These are phyloP conservation scores for Phytophthora aleatoria DNA, from an alignment of 352 stramenopile genomes.

Conservation along the genomic window DNA sequence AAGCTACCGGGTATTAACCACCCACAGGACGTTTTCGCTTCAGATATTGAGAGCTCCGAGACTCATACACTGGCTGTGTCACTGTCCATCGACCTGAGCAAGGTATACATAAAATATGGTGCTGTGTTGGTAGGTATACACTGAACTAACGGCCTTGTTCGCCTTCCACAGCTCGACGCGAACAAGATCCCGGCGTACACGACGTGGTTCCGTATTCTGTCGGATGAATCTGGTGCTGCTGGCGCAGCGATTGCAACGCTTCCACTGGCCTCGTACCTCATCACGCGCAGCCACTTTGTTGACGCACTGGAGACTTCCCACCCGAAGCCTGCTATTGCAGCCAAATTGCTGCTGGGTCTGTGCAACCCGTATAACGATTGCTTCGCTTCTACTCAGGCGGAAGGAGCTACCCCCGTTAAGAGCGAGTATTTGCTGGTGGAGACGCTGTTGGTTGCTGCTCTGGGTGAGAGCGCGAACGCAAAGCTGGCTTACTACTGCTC, in stretches of 20 bases:
- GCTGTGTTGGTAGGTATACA: background rate
- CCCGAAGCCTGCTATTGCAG: constrained; percentile 70
- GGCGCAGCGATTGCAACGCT: constrained; percentile 69
- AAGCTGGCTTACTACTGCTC: constrained; percentile 73
- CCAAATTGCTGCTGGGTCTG: constrained; percentile 71
- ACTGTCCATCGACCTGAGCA: constrained; percentile 54
- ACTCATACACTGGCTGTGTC: constrained; percentile 45
- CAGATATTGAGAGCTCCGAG: constrained; percentile 39
- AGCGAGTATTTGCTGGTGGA: constrained; percentile 84
- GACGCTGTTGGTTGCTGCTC: constrained; percentile 63
- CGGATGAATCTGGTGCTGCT: constrained; percentile 70
- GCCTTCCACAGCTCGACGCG: constrained; percentile 45
- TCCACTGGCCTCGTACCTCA: constrained; percentile 72
- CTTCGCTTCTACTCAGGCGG: constrained; percentile 44
- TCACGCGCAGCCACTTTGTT: constrained; percentile 55
- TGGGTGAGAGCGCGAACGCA: constrained; percentile 49
- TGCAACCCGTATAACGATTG: constrained; percentile 64
- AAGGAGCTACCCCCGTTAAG: constrained; percentile 46
- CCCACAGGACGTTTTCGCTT: constrained; percentile 55
- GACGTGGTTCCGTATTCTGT: constrained; percentile 71
- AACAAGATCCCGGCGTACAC: constrained; percentile 74
- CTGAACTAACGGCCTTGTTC: constrained; percentile 1
- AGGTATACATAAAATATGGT: constrained; percentile 31
- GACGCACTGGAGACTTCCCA: constrained; percentile 67
- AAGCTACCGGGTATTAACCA: constrained; percentile 60